phyloP scores from a whole-genome alignment of 2,329 filamentous ascomycete genomes.

The Aaosphaeria arxii region DNA sequence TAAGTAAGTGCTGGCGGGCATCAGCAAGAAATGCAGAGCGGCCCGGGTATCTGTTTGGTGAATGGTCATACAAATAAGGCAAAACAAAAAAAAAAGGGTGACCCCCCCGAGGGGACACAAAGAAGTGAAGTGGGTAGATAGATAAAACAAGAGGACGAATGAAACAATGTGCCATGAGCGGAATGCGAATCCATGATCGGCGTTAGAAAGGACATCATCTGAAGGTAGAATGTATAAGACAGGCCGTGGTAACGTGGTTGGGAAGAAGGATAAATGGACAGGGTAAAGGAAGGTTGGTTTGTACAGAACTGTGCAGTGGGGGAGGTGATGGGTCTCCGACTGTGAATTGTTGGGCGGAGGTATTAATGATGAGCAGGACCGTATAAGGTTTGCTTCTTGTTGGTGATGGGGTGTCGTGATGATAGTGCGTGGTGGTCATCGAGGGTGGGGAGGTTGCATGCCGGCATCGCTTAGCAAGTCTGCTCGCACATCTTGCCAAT shows the following conservation, averaged over 20 bases:
- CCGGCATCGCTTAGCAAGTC: constrained; percentile 23
- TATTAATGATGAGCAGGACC: constrained; percentile 15
- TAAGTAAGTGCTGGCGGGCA: constrained; percentile 13
- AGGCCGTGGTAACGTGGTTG: constrained; percentile 26
- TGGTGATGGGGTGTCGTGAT: neutral
- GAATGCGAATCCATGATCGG: constrained; percentile 1
- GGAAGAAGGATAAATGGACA: constrained; percentile 8
- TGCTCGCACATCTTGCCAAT: constrained; percentile 43
- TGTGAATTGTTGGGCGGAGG: no score
- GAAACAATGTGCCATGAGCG: neutral
- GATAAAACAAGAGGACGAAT: no score
- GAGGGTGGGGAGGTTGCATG: neutral
- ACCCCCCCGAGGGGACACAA: neutral
- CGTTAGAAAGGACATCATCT: constrained; percentile 9
- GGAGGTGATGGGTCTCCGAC: no score
- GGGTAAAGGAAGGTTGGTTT: neutral
- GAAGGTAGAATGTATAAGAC: constrained; percentile 10
- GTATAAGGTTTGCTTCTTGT: neutral
- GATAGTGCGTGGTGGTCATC: neutral
- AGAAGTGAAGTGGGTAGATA: no score
- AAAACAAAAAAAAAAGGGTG: constrained; percentile 6
- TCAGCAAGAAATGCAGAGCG: constrained; percentile 8
- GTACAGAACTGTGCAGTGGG: no score
- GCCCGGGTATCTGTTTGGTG: constrained; percentile 26
- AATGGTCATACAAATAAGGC: constrained; percentile 5